A percentile compares a stretch with the other conserved stretches of the same genome.
Evolutionary conservation across 2,329 filamentous ascomycete genomes (phyloP).

Genomic region (Aspergillus neoniger): DNA sequence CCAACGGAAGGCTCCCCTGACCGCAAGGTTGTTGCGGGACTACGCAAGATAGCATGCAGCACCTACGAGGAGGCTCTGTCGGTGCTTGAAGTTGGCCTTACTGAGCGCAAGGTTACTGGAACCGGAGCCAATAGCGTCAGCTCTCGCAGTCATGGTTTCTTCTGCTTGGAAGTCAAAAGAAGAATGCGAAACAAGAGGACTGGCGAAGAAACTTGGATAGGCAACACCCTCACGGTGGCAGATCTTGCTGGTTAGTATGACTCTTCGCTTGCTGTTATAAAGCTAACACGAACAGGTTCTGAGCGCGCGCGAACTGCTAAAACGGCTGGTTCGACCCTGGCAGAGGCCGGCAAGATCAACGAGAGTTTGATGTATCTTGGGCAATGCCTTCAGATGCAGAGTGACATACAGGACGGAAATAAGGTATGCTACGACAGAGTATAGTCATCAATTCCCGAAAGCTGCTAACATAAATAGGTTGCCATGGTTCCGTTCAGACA

Average conservation of each 20-base stretch:
- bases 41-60: slow-evolving; percentile 86
- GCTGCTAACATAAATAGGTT: slow-evolving; percentile 51
- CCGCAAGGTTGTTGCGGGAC: slow-evolving; percentile 88
- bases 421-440: slow-evolving; percentile 58
- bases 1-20: slow-evolving; percentile 84
- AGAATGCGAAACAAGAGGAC: slow-evolving; percentile 54
- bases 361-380: slow-evolving; percentile 98
- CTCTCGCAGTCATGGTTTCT: slow-evolving; percentile 92
- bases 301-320: slow-evolving; percentile 92
- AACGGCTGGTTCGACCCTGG: slow-evolving; percentile 87
- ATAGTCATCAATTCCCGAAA: background rate
- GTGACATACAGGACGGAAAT: slow-evolving; percentile 69
- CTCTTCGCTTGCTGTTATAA: background rate
- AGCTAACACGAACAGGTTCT: slow-evolving; percentile 56
- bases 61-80: slow-evolving; percentile 81
- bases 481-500: slow-evolving; percentile 77
- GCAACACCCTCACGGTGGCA: slow-evolving; percentile 81
- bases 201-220: slow-evolving; percentile 66
- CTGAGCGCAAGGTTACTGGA: slow-evolving; percentile 82
- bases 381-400: slow-evolving; percentile 94
- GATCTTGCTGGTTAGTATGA: slow-evolving; percentile 72
- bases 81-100: slow-evolving; percentile 84
- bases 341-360: slow-evolving; percentile 97
- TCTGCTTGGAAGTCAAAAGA: slow-evolving; percentile 93
- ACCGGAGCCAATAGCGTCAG: slow-evolving; percentile 92